phyloP scores from a whole-genome alignment of 2,329 filamentous ascomycete genomes.

The Cadophora sp. region DNA sequence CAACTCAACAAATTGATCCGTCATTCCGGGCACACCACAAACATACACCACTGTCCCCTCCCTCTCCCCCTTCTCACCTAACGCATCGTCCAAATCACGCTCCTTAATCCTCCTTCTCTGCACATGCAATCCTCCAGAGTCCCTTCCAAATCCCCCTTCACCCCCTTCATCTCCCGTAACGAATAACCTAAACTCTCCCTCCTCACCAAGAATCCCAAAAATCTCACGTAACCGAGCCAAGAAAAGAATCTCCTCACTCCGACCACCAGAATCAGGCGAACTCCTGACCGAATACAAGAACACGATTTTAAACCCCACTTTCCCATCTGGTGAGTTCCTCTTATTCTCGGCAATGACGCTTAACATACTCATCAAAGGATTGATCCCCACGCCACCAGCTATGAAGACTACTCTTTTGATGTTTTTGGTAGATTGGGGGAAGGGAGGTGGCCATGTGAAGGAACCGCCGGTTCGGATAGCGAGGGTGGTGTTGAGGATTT shows the following conservation, averaged over 20 bases:
- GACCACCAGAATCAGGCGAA: conserved; percentile 41
- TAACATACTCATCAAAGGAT: conserved; percentile 46
- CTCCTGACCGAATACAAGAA: conserved; percentile 36
- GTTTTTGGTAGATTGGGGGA: conserved; percentile 21
- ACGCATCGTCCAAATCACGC: conserved; percentile 51
- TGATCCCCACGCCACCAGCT: conserved; percentile 46
- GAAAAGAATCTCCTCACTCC: conserved; percentile 56
- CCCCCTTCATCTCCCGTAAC: conserved; percentile 39
- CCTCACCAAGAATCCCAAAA: conserved; percentile 49
- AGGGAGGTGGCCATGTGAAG: conserved; percentile 77
- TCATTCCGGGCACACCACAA: conserved; percentile 73
- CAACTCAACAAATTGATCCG: conserved; percentile 64
- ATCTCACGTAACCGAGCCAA: conserved; percentile 54
- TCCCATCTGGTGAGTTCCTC: background rate
- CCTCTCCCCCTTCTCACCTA: conserved; percentile 48
- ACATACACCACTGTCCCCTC: conserved; percentile 64
- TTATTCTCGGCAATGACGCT: conserved; percentile 25
- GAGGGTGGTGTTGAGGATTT: conserved; percentile 66
- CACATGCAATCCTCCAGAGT: conserved; percentile 41
- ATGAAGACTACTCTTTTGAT: conserved; percentile 73
- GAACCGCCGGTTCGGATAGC: conserved; percentile 78
- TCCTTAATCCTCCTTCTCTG: conserved; percentile 51
- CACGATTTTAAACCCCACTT: conserved; percentile 27
- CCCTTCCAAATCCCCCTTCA: conserved; percentile 17
- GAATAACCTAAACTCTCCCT: conserved; percentile 55